Percentiles rank a stretch among this genome's conserved stretches.
phyloP scores from a whole-genome alignment of 2,329 filamentous ascomycete species.

The Cordyceps tenuipes region DNA sequence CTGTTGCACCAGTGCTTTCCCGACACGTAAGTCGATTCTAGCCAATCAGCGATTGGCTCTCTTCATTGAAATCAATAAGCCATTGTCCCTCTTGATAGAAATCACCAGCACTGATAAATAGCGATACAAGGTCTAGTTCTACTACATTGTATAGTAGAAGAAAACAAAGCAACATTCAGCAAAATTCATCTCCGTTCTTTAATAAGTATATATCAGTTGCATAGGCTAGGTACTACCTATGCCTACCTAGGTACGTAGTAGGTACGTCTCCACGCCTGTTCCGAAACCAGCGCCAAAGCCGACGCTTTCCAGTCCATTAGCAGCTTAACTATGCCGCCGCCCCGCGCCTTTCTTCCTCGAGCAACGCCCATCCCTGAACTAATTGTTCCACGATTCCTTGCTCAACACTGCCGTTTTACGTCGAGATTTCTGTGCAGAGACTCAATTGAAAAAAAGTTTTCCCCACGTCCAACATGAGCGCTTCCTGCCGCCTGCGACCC shows the following conservation, averaged over 20 bases:
- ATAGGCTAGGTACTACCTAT: no score
- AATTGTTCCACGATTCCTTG: background rate
- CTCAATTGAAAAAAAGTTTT: background rate
- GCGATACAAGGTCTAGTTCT: no score
- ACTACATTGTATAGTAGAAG: no score
- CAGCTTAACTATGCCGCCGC: constrained; percentile 1
- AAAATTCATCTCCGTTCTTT: no score
- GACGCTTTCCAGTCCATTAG: constrained; percentile 9
- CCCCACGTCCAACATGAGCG: constrained; percentile 34
- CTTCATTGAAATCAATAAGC: background rate
- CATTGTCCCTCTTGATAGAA: no score
- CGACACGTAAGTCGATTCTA: constrained; percentile 5
- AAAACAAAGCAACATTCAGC: no score
- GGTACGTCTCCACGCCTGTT: background rate
- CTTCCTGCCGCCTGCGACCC: constrained; percentile 51
- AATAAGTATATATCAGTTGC: no score
- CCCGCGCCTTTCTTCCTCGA: constrained; percentile 8
- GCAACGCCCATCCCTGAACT: constrained; percentile 3
- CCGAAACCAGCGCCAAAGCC: background rate
- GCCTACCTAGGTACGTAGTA: no score
- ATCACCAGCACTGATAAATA: no score
- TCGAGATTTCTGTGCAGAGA: background rate
- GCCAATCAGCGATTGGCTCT: background rate
- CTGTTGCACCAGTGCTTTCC: background rate
- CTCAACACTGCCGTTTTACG: background rate